A percentile compares a stretch with the other conserved stretches of the same genome.
Conservation (phyloP, 192 early-diverging fungal genomes). For the Coemansia sp. region DNA sequence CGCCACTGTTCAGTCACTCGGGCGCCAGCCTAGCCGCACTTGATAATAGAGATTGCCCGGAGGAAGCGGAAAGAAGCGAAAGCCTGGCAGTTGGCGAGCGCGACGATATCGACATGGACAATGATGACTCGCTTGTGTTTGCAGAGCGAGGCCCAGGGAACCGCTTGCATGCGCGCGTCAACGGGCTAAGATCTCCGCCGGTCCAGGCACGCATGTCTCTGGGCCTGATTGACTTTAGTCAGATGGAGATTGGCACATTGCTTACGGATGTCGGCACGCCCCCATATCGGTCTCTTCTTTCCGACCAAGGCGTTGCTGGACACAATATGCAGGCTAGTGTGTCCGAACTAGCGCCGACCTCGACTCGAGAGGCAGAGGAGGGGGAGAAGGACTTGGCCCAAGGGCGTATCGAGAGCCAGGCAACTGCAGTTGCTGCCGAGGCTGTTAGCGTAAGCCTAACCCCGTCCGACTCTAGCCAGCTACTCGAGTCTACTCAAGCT, state of each 20-base stretch:
- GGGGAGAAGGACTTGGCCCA: background rate
- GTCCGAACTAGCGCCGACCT: background rate
- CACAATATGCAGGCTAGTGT: background rate
- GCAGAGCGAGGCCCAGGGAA: background rate
- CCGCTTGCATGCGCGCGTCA: conserved; percentile 12
- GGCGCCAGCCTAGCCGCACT: background rate
- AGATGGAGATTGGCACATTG: conserved; percentile 35
- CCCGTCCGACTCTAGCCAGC: background rate
- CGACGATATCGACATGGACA: background rate
- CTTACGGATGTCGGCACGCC: conserved; percentile 24
- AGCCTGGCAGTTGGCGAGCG: background rate
- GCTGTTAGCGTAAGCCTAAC: background rate
- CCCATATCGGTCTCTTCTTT: background rate
- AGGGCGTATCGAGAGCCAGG: conserved; percentile 18
- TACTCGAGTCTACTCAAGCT: conserved; percentile 1
- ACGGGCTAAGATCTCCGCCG: conserved; percentile 26
- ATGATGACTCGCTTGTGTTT: conserved; percentile 11
- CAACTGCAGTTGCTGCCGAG: conserved; percentile 15
- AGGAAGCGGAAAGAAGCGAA: background rate
- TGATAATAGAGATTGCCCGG: background rate
- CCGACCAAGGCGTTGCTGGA: background rate
- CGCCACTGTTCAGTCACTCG: background rate
- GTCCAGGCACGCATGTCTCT: conserved; percentile 37
- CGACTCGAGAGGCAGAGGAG: background rate
- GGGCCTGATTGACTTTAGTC: conserved; percentile 49